A percentile compares a stretch with the other conserved stretches of the same genome.
Conservation (phyloP, 495 filamentous ascomycete species). For the Friedmanniomyces simplex region DNA sequence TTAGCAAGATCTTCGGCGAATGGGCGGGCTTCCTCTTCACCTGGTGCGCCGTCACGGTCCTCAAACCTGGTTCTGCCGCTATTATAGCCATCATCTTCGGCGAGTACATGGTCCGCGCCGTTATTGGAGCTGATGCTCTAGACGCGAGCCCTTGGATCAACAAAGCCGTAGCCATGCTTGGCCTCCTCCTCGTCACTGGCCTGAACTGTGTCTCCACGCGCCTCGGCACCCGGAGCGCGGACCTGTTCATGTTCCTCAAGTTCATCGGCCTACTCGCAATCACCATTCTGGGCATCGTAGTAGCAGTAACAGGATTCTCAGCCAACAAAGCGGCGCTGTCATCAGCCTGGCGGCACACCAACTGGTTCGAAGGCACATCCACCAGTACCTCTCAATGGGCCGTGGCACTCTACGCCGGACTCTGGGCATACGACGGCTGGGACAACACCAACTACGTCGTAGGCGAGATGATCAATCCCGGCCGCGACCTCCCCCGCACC, state of each 20-base stretch:
- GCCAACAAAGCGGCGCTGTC: constrained; percentile 12
- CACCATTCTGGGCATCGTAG: constrained; percentile 79
- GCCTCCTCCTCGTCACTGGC: constrained; percentile 63
- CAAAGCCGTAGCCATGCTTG: constrained; percentile 74
- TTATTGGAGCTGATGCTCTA: constrained; percentile 69
- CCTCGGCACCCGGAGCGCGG: constrained; percentile 71
- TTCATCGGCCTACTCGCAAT: constrained; percentile 82
- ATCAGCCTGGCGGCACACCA: constrained; percentile 55
- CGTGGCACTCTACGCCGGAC: constrained; percentile 84
- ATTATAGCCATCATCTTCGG: constrained; percentile 98
- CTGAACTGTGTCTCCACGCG: constrained; percentile 86
- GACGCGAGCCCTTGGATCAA: constrained; percentile 75
- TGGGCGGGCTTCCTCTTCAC: constrained; percentile 84
- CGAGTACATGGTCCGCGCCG: constrained; percentile 83
- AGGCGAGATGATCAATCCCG: constrained; percentile 87
- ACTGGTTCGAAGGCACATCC: constrained; percentile 86
- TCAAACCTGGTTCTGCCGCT: constrained; percentile 86
- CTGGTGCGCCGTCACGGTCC: constrained; percentile 87
- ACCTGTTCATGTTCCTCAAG: constrained; percentile 93
- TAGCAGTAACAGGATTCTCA: constrained; percentile 66
- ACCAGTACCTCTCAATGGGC: constrained; percentile 74
- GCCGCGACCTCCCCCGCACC: constrained; percentile 80
- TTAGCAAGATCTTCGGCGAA: constrained; percentile 94
- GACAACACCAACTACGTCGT: constrained; percentile 98
- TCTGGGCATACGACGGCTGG: constrained; percentile 99